These are phyloP conservation scores for Pluteus cervinus DNA, from an alignment of 768 basidiomycete species.

Conservation along the genomic window DNA sequence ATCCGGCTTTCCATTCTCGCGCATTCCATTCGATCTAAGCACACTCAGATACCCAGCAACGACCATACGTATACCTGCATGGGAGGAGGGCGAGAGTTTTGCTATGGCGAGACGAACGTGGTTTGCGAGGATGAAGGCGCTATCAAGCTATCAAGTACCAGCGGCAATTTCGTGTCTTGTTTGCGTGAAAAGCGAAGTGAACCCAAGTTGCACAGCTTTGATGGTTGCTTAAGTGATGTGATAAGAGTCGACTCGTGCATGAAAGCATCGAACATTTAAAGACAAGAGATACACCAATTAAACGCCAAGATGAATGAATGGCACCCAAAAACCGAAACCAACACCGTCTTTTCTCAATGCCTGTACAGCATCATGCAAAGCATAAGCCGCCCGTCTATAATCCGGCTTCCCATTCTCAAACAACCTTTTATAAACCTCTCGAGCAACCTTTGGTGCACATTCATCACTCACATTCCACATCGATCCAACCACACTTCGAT, in stretches of 20 bases:
- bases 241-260: too few species aligned
- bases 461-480: slow-evolving; percentile 37
- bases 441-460: slow-evolving; percentile 24
- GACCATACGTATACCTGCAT: slow-evolving; percentile 33
- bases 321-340: slow-evolving; percentile 15
- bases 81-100: slow-evolving; percentile 12
- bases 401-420: slow-evolving; percentile 8
- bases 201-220: too few species aligned
- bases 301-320: slow-evolving; percentile 18
- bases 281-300: too few species aligned
- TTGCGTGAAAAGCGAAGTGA: slow-evolving; percentile 31
- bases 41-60: slow-evolving; percentile 23
- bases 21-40: slow-evolving; percentile 36
- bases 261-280: too few species aligned
- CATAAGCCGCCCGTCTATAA: slow-evolving; percentile 19
- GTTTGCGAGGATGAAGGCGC: slow-evolving; percentile 16
- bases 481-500: slow-evolving; percentile 29
- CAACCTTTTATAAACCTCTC: slow-evolving; percentile 23
- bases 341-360: slow-evolving; percentile 9
- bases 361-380: slow-evolving; percentile 16
- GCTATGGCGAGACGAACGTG: slow-evolving; percentile 17
- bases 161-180: slow-evolving; percentile 19
- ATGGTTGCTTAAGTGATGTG: too few species aligned
- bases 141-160: too few species aligned
- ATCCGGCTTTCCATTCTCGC: slow-evolving; percentile 7